Evolutionary conservation across 1,284 basidiomycete species (phyloP).

Genomic region (Pyrrhoderma noxium): DNA sequence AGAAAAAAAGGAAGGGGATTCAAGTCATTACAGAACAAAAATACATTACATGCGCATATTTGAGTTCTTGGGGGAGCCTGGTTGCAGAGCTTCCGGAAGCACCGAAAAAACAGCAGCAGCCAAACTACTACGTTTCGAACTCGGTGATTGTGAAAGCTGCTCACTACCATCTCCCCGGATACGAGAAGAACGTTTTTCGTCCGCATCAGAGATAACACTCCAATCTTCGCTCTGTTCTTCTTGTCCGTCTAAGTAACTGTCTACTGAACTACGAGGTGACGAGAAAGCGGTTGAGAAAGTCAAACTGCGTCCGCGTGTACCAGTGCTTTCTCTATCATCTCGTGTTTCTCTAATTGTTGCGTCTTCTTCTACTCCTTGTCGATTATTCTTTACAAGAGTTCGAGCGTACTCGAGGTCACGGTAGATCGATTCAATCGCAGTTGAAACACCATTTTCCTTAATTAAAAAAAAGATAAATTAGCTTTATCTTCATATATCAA

Average conservation of each 20-base stretch:
- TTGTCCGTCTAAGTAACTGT: conserved; percentile 45
- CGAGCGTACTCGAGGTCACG: conserved; percentile 87
- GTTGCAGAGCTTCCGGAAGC: conserved; percentile 12
- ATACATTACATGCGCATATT: conserved; percentile 1
- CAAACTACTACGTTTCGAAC: conserved; percentile 51
- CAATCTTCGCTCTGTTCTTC: conserved; percentile 66
- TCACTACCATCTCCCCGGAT: conserved; percentile 26
- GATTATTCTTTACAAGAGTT: conserved; percentile 58
- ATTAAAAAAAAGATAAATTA: no score
- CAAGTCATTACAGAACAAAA: background rate
- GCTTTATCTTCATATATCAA: background rate
- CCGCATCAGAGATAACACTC: conserved; percentile 74
- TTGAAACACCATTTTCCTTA: conserved; percentile 84
- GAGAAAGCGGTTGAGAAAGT: conserved; percentile 29
- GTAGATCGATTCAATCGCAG: conserved; percentile 87
- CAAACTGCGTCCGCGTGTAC: conserved; percentile 24
- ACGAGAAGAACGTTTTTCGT: conserved; percentile 50
- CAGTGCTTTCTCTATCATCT: no score
- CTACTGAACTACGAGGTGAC: conserved; percentile 36
- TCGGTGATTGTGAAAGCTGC: conserved; percentile 29
- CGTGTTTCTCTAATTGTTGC: conserved; percentile 33
- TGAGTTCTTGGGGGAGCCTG: conserved; percentile 9
- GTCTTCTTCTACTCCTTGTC: conserved; percentile 26
- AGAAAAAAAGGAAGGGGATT: background rate
- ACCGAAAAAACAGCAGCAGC: conserved; percentile 25